Evolutionary conservation across 2,329 filamentous ascomycete species (phyloP).

Genomic region (Epichloe glyceriae): DNA sequence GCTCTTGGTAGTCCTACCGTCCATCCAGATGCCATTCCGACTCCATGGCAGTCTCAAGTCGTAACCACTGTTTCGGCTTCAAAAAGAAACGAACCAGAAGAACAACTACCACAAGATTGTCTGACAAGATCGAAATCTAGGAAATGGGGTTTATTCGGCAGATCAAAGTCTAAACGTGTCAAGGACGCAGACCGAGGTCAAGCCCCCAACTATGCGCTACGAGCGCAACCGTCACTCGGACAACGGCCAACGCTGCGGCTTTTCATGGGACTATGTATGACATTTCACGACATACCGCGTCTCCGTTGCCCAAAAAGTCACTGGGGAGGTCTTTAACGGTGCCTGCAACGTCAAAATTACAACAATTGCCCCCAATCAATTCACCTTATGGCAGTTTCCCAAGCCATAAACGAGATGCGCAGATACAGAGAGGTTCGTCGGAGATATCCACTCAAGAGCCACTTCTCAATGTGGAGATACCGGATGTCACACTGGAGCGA

Average conservation of each 20-base stretch:
- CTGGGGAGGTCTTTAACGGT: conserved; percentile 1
- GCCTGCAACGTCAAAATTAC: background rate
- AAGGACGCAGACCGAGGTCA: conserved; percentile 8
- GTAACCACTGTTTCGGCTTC: conserved; percentile 14
- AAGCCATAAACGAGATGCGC: background rate
- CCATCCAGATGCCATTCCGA: conserved; percentile 16
- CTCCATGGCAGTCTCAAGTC: conserved; percentile 17
- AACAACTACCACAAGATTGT: conserved; percentile 8
- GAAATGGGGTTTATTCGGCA: conserved; percentile 46
- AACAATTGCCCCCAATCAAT: background rate
- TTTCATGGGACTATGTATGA: background rate
- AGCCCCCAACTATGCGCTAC: conserved; percentile 3
- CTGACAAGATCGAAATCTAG: conserved; percentile 33
- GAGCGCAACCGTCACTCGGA: background rate
- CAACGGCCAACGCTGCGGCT: background rate
- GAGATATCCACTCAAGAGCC: conserved; percentile 7
- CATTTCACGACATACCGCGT: background rate
- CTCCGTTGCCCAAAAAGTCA: background rate
- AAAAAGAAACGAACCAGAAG: conserved; percentile 8
- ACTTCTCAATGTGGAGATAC: conserved; percentile 66
- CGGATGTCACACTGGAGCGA: conserved; percentile 66
- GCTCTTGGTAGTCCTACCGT: conserved; percentile 58
- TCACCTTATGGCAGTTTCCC: background rate
- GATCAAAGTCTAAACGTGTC: conserved; percentile 23
- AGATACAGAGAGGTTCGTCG: background rate